Percentiles rank a stretch among this genome's conserved stretches.
Conservation (phyloP, 257 asterid species). For the Ajuga chamaepitys region DNA sequence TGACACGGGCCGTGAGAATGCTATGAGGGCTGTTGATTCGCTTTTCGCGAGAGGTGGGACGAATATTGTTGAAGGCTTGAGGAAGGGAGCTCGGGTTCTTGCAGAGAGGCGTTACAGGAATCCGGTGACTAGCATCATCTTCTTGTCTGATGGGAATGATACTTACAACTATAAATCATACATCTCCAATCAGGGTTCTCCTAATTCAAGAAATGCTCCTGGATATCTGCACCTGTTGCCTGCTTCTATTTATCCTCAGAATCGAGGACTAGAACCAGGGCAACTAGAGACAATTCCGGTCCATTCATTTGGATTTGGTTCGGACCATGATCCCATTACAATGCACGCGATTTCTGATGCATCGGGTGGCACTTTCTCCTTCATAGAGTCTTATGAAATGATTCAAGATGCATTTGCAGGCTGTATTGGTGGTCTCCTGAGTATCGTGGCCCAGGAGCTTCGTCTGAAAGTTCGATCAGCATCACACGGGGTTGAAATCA, state of each 20-base stretch:
- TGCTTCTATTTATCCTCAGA: slow-evolving; percentile 8
- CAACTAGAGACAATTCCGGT: neutral
- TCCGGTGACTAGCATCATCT: slow-evolving; percentile 28
- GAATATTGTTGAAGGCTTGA: slow-evolving; percentile 27
- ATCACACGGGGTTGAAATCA: slow-evolving; percentile 27
- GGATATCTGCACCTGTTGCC: slow-evolving; percentile 18
- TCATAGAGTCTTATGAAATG: slow-evolving; percentile 29
- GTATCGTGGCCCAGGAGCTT: slow-evolving; percentile 33
- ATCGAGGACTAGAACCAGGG: neutral
- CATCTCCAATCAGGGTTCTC: neutral
- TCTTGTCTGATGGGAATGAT: slow-evolving; percentile 38
- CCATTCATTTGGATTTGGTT: slow-evolving; percentile 15
- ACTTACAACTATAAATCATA: neutral
- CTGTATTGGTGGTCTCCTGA: slow-evolving; percentile 30
- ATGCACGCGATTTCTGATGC: slow-evolving; percentile 42
- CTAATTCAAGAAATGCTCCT: neutral
- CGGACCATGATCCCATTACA: slow-evolving; percentile 16
- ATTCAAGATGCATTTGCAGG: slow-evolving; percentile 44
- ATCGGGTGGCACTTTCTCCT: slow-evolving; percentile 45
- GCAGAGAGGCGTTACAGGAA: slow-evolving; percentile 24
- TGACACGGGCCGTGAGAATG: slow-evolving; percentile 27
- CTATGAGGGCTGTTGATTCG: slow-evolving; percentile 19
- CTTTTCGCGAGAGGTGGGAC: slow-evolving; percentile 21
- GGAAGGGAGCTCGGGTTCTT: slow-evolving; percentile 24
- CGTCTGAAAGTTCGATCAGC: slow-evolving; percentile 20